Base-by-base conservation (phyloP, 768 basidiomycete species). In the Calocera cornea region DNA sequence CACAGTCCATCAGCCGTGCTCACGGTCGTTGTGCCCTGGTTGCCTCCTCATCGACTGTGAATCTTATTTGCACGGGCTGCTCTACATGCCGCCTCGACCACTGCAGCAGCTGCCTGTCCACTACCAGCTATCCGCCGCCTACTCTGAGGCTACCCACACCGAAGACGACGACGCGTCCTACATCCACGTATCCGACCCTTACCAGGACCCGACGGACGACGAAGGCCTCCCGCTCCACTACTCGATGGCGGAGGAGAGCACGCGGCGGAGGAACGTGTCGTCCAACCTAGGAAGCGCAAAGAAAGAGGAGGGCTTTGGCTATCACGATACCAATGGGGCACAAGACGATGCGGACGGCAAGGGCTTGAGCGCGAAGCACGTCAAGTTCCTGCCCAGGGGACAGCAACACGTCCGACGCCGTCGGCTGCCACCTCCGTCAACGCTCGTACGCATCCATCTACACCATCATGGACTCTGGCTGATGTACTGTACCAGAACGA, bases 341-440 rank as follows among this genome's bases (percentile, higher is more conserved):
- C 73, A 84, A 64, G 84, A 78, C 68, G 80, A 82, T 70, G 80
- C 79, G 64, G 88, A 86, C 72, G 88, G 89, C 64, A 90, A 89
- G 77, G 88, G 87, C 49, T 81, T 83, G 16, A 83, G 83, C 67
- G 77, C 75, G 72, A 80, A 77, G 64, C 71, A 71, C n/a, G 65
- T 73, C 34, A 73, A 68, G 29, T 64, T 66, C 34, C 68, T 66
- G 29, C 66, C 69, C 22, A 66, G 70, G 16, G 64, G 69, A 38
- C 69, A 65, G 27, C 66, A 63, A n/a, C 69, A 64, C 10, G 82
- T 85, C 29, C 78, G 83, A 67, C 82, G 82, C n/a, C 84, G 83
- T 40, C 81, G 81, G 0, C 84, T 81, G 10, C 77, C 82, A 16
- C 88, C 89, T 0, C 88, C 89, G 31, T 82, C 86, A 29, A 86